Conservation (phyloP, 2,329 filamentous ascomycete genomes). For the Mycosphaerella sp. region DNA sequence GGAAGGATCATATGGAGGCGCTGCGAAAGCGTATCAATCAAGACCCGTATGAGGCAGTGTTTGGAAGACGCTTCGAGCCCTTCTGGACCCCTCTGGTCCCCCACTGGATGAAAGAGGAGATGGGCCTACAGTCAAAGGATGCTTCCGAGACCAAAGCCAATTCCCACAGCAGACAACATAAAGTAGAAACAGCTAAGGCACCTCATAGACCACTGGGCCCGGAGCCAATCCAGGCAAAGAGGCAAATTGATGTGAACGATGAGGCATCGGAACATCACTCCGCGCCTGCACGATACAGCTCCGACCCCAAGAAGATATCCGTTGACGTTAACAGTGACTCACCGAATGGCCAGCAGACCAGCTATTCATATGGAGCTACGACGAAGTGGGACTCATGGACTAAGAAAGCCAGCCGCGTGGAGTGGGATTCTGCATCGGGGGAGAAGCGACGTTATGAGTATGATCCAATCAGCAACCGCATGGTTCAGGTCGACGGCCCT, state of each 20-base stretch:
- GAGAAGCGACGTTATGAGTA: slow-evolving; percentile 31
- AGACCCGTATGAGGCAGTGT: slow-evolving; percentile 41
- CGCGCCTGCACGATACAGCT: slow-evolving; percentile 15
- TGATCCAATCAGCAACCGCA: slow-evolving; percentile 36
- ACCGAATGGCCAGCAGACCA: slow-evolving; percentile 19
- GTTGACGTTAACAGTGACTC: slow-evolving; percentile 12
- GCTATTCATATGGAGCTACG: slow-evolving; percentile 26
- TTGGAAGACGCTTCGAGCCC: slow-evolving; percentile 37
- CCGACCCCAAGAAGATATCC: slow-evolving; percentile 17
- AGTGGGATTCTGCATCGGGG: slow-evolving; percentile 32
- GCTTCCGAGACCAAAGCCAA: slow-evolving; percentile 8
- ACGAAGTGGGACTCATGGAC: slow-evolving; percentile 32
- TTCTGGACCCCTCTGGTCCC: slow-evolving; percentile 33
- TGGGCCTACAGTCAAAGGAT: slow-evolving; percentile 21
- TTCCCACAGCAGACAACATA: slow-evolving; percentile 2
- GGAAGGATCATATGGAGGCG: slow-evolving; percentile 33
- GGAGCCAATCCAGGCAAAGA: slow-evolving; percentile 7
- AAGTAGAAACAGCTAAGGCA: neutral
- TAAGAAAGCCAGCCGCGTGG: slow-evolving; percentile 27
- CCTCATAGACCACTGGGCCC: slow-evolving; percentile 10
- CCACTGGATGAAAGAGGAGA: slow-evolving; percentile 30
- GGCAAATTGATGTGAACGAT: slow-evolving; percentile 8
- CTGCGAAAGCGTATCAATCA: slow-evolving; percentile 34
- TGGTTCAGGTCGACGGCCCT: slow-evolving; percentile 27
- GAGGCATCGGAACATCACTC: neutral